These are phyloP conservation scores for Parietaria judaica DNA, from an alignment of 306 rosid species.

Conservation along the genomic window DNA sequence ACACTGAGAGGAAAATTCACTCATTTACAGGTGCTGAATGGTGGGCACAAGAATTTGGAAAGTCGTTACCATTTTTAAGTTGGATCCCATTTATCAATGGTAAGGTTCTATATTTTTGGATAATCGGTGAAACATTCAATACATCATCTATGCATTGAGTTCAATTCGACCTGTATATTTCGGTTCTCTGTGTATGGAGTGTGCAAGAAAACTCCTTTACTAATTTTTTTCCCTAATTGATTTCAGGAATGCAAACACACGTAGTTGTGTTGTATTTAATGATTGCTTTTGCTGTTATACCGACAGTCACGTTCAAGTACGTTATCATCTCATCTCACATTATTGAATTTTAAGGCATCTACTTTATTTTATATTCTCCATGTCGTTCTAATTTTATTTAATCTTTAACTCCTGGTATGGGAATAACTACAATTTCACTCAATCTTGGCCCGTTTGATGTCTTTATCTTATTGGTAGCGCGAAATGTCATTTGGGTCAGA, in stretches of 20 bases:
- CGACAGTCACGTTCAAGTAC: constrained; percentile 72
- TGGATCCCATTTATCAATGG: constrained; percentile 70
- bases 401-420: no score
- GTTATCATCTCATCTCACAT: constrained; percentile 19
- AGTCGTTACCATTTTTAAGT: constrained; percentile 60
- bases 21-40: constrained; percentile 70
- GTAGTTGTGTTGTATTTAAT: constrained; percentile 43
- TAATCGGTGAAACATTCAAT: not conserved
- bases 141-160: not conserved
- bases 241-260: constrained; percentile 49
- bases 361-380: not conserved
- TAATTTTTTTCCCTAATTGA: not conserved
- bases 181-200: not conserved
- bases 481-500: no score
- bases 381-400: no score
- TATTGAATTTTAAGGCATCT: constrained; percentile 4
- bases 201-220: not conserved
- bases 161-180: no score
- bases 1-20: constrained; percentile 1
- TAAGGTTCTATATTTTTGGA: constrained; percentile 25
- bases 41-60: constrained; percentile 74
- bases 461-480: no score
- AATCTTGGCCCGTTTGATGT: no score
- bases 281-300: constrained; percentile 69
- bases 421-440: no score